Conservation (phyloP, 345 rosid species). For the Lumnitzera littorea region DNA sequence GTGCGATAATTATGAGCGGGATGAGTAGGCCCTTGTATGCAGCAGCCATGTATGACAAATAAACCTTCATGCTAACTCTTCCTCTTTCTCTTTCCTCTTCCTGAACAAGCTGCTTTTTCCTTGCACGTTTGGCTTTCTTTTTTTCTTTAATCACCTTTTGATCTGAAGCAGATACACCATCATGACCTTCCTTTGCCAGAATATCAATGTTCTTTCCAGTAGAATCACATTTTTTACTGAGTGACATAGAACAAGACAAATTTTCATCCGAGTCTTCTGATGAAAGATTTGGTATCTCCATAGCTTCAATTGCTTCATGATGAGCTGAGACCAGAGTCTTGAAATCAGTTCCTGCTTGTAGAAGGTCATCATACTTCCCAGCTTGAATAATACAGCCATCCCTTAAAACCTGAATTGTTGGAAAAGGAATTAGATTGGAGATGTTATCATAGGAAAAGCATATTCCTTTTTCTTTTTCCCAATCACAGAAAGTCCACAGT, state of each 20-base stretch:
- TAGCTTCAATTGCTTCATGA: constrained; percentile 95
- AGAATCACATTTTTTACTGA: constrained; percentile 43
- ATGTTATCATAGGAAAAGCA: not conserved
- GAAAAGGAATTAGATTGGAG: constrained; percentile 2
- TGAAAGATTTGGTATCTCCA: constrained; percentile 81
- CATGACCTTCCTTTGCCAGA: constrained; percentile 86
- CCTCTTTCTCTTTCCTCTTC: constrained; percentile 99
- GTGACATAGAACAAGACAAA: constrained; percentile 26
- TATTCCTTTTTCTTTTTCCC: too few species aligned
- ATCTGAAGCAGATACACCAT: constrained; percentile 68
- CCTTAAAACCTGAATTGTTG: constrained; percentile 68
- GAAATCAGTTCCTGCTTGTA: constrained; percentile 98
- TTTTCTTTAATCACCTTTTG: constrained; percentile 74
- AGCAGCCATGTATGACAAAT: constrained; percentile 93
- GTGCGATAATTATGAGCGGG: constrained; percentile 87
- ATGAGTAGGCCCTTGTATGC: constrained; percentile 89
- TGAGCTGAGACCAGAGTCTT: constrained; percentile 90
- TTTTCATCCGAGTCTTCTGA: constrained; percentile 90
- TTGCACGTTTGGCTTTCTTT: constrained; percentile 79
- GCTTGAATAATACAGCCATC: constrained; percentile 93
- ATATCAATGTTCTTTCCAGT: constrained; percentile 50
- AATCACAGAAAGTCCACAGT: too few species aligned
- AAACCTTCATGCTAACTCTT: constrained; percentile 94
- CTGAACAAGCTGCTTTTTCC: constrained; percentile 95
- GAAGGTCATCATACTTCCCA: constrained; percentile 92